These are phyloP conservation scores for Quercus wislizeni DNA, from an alignment of 306 rosid species.

Conservation along the genomic window DNA sequence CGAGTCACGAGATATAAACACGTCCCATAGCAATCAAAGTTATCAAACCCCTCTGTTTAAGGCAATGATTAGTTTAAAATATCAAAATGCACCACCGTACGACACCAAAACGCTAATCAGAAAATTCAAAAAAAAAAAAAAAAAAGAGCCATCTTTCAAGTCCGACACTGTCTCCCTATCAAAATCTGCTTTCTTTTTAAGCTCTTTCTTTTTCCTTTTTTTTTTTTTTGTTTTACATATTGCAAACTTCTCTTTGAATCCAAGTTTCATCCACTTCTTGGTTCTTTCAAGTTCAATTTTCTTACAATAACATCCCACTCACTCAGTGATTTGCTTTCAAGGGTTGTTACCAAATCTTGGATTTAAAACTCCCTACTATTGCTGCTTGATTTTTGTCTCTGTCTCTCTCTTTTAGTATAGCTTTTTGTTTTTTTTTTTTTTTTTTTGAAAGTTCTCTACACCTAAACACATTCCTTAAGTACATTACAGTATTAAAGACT, in stretches of 20 bases:
- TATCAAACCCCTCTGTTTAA: too few species aligned
- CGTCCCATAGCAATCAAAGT: too few species aligned
- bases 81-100: too few species aligned
- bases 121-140: too few species aligned
- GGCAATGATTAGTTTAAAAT: too few species aligned
- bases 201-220: background rate
- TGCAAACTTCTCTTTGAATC: constrained; percentile 68
- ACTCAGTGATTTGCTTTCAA: constrained; percentile 23
- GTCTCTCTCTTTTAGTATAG: constrained; percentile 16
- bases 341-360: constrained; percentile 44
- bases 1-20: too few species aligned
- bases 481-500: constrained; percentile 33
- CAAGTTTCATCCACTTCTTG: constrained; percentile 45
- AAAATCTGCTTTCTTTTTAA: constrained; percentile 1
- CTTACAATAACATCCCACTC: constrained; percentile 22
- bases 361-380: constrained; percentile 18
- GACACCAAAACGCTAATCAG: too few species aligned
- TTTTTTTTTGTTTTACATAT: background rate
- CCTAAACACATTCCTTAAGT: constrained; percentile 18
- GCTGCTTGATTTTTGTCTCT: constrained; percentile 7
- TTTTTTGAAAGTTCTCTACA: background rate
- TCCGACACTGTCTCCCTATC: background rate
- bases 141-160: too few species aligned
- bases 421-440: background rate
- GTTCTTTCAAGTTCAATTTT: constrained; percentile 35